Evolutionary conservation across 2,329 filamentous ascomycete species (phyloP), one percentile per base, ranked within the genome.

Genomic region (Penicillium capsulatum): DNA sequence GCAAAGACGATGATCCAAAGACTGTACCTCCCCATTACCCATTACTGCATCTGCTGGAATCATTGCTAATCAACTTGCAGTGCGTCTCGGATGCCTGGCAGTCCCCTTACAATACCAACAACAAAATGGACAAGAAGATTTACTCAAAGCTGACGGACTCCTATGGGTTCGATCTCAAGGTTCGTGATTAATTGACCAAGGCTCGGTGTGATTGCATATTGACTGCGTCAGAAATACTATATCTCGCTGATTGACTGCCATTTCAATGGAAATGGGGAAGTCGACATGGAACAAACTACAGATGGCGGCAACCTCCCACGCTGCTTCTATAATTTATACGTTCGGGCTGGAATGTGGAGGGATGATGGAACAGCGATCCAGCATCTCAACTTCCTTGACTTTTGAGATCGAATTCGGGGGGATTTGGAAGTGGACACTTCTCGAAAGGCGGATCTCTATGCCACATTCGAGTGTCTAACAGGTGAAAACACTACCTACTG

Each of bases 31-130:
- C n/a, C n/a, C n/a, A n/a, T n/a, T n/a, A 30, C 8, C 13, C 7
- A 30, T 30, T 30, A 7, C 27, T 13, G 6, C 11, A 24, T 7
- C 22, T 11, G 11, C 22, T 24, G 22, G 11, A 24, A 24, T 7
- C 22, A 7, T 24, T 11, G 7, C 7, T 7, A 11, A 11, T 24
- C 11, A 11, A 7, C 7, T 24, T 24, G 22, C 11, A 36, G 34
- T 36, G 34, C 30, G 34, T 36, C 11, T 36, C 34, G 8, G 34
- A 36, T 36, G 34, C 34, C 19, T 36, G 34, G 34, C 24, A 29
- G 7, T 16, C 26, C 7, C 34, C 34, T 17, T 36, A 36, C 17
- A 15, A 17, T 8, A 20, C 14, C 5, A 36, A 36, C n/a, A 36
- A 36, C 34, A 30, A 36, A 16, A 29, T 36, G 24, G 26, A 30